phyloP scores from a whole-genome alignment of 1,284 basidiomycete species.

The Ceratobasidium theobromae region DNA sequence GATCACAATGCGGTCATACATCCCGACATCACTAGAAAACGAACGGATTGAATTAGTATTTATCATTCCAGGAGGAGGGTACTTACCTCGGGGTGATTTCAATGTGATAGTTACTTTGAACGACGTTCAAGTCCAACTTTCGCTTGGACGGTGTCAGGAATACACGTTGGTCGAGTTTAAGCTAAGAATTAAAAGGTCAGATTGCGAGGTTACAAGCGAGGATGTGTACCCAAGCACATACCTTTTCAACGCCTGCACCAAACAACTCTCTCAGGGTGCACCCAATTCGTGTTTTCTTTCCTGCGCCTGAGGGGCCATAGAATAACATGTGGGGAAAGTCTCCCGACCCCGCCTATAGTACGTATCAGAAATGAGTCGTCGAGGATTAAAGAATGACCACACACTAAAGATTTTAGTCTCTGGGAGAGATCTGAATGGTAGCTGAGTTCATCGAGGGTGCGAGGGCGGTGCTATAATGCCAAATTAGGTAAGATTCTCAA shows the following conservation, averaged over 20 bases:
- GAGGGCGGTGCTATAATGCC: slow-evolving; percentile 74
- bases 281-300: slow-evolving; percentile 96
- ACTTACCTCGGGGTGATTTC: slow-evolving; percentile 93
- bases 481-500: neutral
- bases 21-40: slow-evolving; percentile 82
- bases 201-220: neutral
- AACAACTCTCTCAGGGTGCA: slow-evolving; percentile 88
- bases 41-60: neutral
- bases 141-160: slow-evolving; percentile 94
- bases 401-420: slow-evolving; percentile 77
- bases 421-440: slow-evolving; percentile 85
- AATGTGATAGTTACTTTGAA: slow-evolving; percentile 96
- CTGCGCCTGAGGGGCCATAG: slow-evolving; percentile 96
- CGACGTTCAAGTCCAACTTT: slow-evolving; percentile 95
- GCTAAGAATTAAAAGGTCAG: slow-evolving; percentile 50
- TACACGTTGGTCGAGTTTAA: slow-evolving; percentile 97
- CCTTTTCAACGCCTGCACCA: slow-evolving; percentile 91
- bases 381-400: slow-evolving; percentile 37
- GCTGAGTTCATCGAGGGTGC: slow-evolving; percentile 80
- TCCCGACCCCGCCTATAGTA: slow-evolving; percentile 71
- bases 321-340: slow-evolving; percentile 99
- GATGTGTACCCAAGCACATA: slow-evolving; percentile 41
- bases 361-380: neutral
- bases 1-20: slow-evolving; percentile 92
- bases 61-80: neutral